Base-by-base conservation (phyloP, 441 rosid species). In the Eutrema salsugineum region DNA sequence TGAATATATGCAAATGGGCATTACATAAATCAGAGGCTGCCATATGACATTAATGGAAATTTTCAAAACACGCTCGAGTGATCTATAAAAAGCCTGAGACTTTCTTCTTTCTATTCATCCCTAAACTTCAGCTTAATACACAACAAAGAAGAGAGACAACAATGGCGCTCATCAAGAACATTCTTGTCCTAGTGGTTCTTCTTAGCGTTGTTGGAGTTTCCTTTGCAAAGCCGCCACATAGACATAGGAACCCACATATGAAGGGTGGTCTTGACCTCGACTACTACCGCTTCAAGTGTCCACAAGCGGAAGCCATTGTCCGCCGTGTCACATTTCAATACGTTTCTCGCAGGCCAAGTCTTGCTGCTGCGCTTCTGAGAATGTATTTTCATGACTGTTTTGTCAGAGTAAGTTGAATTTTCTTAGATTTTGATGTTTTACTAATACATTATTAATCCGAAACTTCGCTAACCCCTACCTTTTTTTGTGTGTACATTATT, bases 321-420 rank as follows among this genome's bases (percentile, higher is more conserved):
- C 55, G 49, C 15, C 16, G 79, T 19, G 39, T 75, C 0, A 70
- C 84, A 2, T 9, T 62, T 6, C 72, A 66, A 1, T 62, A 74
- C 83, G 81, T 87, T 36, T 76, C 80, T 2, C 60, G 44, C 16
- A 76, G 76, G 11, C 86, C 76, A 33, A 66, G 81, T 33, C 87
- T 90, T 47, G 88, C 93, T 0, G 88, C 84, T 22, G 60, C 85
- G 5, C 72, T 86, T 28, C 66, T 90, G 3, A 79, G 96, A 48
- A 80, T 90, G 85, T 42, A 80, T 74, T 90, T 90, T 63, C 96
- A 90, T 43, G 91, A 90, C 53, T 90, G 96, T n/a, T 86, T 88
- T 43, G 81, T 88, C 24, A 78, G 93, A 84, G 96, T 88, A 83
- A 14, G 79, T 39, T 39, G 0, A 4, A 11, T 11, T 12, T 33